These are phyloP conservation scores for Populus ilicifolia DNA, from an alignment of 345 rosid genomes.

Conservation along the genomic window DNA sequence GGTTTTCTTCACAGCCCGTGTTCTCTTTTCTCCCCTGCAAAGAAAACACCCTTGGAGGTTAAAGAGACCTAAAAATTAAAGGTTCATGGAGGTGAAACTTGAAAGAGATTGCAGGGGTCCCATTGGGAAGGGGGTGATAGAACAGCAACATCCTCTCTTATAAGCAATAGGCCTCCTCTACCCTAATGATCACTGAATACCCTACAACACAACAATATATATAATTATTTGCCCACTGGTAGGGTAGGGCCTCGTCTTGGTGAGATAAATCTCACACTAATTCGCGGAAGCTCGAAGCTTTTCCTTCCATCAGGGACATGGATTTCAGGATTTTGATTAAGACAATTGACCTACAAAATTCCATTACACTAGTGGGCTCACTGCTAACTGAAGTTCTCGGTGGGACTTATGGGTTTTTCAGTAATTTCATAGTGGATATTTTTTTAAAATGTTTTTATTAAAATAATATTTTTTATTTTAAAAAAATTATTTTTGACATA, in stretches of 20 bases:
- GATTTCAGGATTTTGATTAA: constrained; percentile 31
- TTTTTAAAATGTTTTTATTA: too few relatives aligned
- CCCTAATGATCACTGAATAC: constrained; percentile 37
- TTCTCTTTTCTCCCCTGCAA: constrained; percentile 10
- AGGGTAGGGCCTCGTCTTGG: not conserved
- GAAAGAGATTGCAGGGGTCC: not conserved
- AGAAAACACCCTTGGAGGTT: constrained; percentile 14
- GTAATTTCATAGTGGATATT: too few relatives aligned
- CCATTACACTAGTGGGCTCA: not conserved
- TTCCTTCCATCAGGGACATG: constrained; percentile 19
- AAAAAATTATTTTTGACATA: too few relatives aligned
- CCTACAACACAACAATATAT: constrained; percentile 26
- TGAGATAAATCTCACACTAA: not conserved
- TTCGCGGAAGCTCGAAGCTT: constrained; percentile 18
- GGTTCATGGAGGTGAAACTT: not conserved
- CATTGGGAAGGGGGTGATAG: not conserved
- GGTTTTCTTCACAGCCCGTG: not conserved
- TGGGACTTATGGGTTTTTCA: too few relatives aligned
- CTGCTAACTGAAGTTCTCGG: too few relatives aligned
- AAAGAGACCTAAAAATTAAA: not conserved
- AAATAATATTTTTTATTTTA: too few relatives aligned
- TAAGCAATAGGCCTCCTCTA: constrained; percentile 37
- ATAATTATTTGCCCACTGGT: too few relatives aligned
- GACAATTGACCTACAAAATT: constrained; percentile 28
- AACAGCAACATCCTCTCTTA: constrained; percentile 13